phyloP scores from a whole-genome alignment of 805 yeast genomes.

The Suhomyces sp. region DNA sequence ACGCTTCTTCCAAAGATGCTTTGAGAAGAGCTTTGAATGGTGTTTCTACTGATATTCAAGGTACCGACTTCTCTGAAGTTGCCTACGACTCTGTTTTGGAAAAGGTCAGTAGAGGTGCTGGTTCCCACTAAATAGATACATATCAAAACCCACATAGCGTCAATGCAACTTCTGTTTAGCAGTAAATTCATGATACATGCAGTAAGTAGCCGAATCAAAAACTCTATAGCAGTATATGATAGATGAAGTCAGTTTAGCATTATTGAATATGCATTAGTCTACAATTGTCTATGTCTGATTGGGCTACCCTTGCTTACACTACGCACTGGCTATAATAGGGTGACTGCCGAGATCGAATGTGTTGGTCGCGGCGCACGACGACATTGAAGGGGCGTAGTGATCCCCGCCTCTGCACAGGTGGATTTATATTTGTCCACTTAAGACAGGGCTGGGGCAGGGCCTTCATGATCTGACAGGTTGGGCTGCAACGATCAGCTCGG shows the following conservation, averaged over 20 bases:
- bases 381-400: background rate
- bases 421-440: background rate
- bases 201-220: background rate
- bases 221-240: background rate
- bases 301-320: background rate
- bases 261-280: too few species aligned
- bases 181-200: too few species aligned
- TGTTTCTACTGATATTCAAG: constrained; percentile 91
- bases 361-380: background rate
- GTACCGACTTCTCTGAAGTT: constrained; percentile 97
- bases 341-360: background rate
- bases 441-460: background rate
- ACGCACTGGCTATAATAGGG: background rate
- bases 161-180: background rate
- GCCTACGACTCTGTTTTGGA: constrained; percentile 91
- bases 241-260: too few species aligned
- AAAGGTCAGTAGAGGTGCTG: constrained; percentile 79
- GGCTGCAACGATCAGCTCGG: background rate
- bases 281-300: too few species aligned
- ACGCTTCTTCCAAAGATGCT: constrained; percentile 97
- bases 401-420: background rate
- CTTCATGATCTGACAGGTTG: background rate
- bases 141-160: background rate
- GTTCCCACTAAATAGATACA: constrained; percentile 27
- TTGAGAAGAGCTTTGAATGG: constrained; percentile 97